Percentiles rank a stretch among this genome's conserved stretches.
Conservation (phyloP, 176 grass and related monocot species). For the Zoysia japonica region DNA sequence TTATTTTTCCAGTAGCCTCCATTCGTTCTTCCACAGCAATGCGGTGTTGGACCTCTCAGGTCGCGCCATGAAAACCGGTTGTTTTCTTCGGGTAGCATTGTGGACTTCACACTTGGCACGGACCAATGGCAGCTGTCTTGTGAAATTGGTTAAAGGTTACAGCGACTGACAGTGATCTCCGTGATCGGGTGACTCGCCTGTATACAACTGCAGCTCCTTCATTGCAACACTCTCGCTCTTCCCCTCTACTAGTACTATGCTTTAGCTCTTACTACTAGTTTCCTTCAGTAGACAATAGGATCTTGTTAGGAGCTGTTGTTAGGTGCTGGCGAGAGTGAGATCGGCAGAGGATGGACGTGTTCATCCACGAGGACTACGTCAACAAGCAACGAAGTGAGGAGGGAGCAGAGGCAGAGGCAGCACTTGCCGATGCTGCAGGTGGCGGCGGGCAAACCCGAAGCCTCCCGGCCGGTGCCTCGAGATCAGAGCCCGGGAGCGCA, state of each 20-base stretch:
- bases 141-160: slow-evolving; percentile 29
- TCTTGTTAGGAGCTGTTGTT: background rate
- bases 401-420: slow-evolving; percentile 43
- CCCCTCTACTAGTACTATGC: background rate
- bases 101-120: slow-evolving; percentile 51
- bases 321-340: background rate
- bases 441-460: background rate
- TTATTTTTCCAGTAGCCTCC: background rate
- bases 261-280: too few species aligned
- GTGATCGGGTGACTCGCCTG: background rate
- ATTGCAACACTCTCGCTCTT: slow-evolving; percentile 12
- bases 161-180: slow-evolving; percentile 39
- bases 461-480: slow-evolving; percentile 7
- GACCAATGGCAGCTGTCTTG: slow-evolving; percentile 24
- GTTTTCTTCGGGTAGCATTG: slow-evolving; percentile 16
- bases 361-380: slow-evolving; percentile 75
- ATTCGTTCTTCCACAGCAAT: background rate
- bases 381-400: slow-evolving; percentile 55
- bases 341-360: slow-evolving; percentile 52
- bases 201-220: slow-evolving; percentile 29
- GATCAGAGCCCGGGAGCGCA: slow-evolving; percentile 15
- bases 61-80: background rate
- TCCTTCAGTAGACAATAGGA: background rate
- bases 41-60: background rate
- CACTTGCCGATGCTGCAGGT: background rate